Evolutionary conservation across 208 protist genomes (phyloP).

Genomic region (Trypanosoma caninum): DNA sequence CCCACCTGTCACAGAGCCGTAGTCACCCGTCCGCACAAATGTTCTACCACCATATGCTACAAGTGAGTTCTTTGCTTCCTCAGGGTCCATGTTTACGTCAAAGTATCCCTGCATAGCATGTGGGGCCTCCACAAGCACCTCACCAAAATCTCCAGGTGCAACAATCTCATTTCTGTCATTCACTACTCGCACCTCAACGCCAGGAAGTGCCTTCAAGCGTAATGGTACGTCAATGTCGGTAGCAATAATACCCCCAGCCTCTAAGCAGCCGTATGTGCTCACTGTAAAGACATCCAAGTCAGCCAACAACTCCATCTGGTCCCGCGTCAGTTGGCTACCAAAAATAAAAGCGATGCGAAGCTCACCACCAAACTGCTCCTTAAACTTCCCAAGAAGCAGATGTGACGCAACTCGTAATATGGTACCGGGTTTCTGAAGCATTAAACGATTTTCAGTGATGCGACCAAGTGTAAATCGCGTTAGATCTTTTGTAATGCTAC

Average conservation of each 20-base stretch:
- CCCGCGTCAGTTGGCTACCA: conserved; percentile 77
- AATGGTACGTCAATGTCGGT: conserved; percentile 89
- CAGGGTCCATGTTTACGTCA: conserved; percentile 85
- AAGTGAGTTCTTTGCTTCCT: conserved; percentile 83
- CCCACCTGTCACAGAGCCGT: conserved; percentile 78
- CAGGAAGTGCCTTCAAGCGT: conserved; percentile 84
- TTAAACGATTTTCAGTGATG: conserved; percentile 85
- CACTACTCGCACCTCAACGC: conserved; percentile 85
- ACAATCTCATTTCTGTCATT: conserved; percentile 92
- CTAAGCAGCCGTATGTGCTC: conserved; percentile 86
- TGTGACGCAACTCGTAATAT: conserved; percentile 73
- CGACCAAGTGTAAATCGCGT: conserved; percentile 81
- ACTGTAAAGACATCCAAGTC: conserved; percentile 90
- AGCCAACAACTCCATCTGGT: conserved; percentile 84
- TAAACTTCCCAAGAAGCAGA: conserved; percentile 83
- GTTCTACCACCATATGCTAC: conserved; percentile 86
- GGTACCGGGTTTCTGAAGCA: conserved; percentile 79
- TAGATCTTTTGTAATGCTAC: conserved; percentile 73
- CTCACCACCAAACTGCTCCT: conserved; percentile 82
- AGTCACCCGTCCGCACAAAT: conserved; percentile 89
- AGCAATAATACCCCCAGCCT: conserved; percentile 83
- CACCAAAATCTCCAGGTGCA: conserved; percentile 79
- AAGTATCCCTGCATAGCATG: conserved; percentile 92
- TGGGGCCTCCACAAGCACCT: conserved; percentile 84
- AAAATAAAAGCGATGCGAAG: conserved; percentile 84